These are phyloP conservation scores for Fusarium buxicola DNA, from an alignment of 2,329 filamentous ascomycete genomes.

Conservation along the genomic window DNA sequence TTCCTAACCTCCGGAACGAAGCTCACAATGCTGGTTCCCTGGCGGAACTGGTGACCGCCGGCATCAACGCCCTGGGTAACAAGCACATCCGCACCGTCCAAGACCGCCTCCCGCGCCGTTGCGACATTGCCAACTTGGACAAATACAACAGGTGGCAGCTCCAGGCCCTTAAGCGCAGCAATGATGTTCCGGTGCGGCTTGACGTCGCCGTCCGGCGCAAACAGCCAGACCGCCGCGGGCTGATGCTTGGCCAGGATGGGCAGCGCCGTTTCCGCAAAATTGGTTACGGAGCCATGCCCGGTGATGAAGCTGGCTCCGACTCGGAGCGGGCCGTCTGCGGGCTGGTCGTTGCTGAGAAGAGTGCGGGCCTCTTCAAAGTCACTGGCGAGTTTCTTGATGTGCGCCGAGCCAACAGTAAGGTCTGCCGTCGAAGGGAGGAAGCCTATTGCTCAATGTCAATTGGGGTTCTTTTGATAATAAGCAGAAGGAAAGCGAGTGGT, in stretches of 20 bases:
- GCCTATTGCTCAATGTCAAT: slow-evolving; percentile 38
- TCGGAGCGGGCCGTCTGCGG: slow-evolving; percentile 61
- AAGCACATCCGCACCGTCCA: slow-evolving; percentile 66
- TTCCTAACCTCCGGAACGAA: slow-evolving; percentile 68
- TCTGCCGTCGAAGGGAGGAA: slow-evolving; percentile 51
- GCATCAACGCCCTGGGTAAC: slow-evolving; percentile 74
- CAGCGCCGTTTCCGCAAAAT: slow-evolving; percentile 58
- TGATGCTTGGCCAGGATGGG: slow-evolving; percentile 63
- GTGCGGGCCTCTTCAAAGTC: slow-evolving; percentile 47
- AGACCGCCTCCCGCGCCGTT: slow-evolving; percentile 62
- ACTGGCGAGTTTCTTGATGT: slow-evolving; percentile 49
- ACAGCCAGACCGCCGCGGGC: slow-evolving; percentile 74
- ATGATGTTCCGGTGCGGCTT: slow-evolving; percentile 55
- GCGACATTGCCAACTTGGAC: slow-evolving; percentile 71
- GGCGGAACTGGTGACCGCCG: slow-evolving; percentile 70
- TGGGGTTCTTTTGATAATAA: not conserved
- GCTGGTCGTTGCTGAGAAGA: slow-evolving; percentile 43
- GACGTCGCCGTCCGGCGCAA: slow-evolving; percentile 64
- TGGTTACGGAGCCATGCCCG: slow-evolving; percentile 56
- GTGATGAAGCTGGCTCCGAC: slow-evolving; percentile 69
- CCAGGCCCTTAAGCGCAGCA: slow-evolving; percentile 47
- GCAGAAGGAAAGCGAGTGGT: slow-evolving; percentile 1
- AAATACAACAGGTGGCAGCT: slow-evolving; percentile 61
- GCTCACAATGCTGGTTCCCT: slow-evolving; percentile 65
- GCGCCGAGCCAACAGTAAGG: slow-evolving; percentile 45